phyloP scores from a whole-genome alignment of 139 green algal species.

The Chlamydomonas eustigma region DNA sequence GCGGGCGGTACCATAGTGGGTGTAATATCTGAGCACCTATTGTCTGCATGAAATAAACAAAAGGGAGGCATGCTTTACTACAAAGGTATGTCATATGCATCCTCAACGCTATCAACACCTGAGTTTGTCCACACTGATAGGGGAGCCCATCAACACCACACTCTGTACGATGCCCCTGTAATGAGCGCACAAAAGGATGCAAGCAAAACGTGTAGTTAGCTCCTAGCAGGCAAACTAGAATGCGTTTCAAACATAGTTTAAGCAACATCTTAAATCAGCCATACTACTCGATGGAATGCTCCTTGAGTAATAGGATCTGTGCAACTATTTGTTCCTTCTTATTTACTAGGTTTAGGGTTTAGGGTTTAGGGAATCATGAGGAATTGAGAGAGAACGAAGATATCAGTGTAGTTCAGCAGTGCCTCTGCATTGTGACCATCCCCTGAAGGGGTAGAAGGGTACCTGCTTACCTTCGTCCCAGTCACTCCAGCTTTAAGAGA shows the following conservation, averaged over 20 bases:
- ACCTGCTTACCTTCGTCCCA: background rate
- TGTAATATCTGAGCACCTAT: no score
- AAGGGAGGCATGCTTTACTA: background rate
- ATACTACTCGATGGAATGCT: background rate
- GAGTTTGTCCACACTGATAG: constrained; percentile 41
- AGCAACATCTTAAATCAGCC: no score
- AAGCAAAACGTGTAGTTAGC: background rate
- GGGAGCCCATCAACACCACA: constrained; percentile 71
- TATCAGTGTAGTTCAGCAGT: no score
- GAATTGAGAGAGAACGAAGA: no score
- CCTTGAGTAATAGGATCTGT: background rate
- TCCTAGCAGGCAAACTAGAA: no score
- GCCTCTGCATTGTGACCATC: background rate
- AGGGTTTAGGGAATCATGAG: no score
- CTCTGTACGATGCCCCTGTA: constrained; percentile 60
- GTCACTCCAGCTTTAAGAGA: background rate
- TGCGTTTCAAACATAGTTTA: background rate
- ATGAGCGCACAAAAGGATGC: background rate
- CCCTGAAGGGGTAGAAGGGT: background rate
- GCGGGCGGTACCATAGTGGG: no score
- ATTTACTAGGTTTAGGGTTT: background rate
- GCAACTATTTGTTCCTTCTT: background rate
- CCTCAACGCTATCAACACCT: background rate
- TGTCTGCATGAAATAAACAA: no score
- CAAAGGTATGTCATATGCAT: background rate